Evolutionary conservation across 2,329 filamentous ascomycete species (phyloP), one percentile per base, ranked within the genome.

Genomic region (Seiridium unicorne): DNA sequence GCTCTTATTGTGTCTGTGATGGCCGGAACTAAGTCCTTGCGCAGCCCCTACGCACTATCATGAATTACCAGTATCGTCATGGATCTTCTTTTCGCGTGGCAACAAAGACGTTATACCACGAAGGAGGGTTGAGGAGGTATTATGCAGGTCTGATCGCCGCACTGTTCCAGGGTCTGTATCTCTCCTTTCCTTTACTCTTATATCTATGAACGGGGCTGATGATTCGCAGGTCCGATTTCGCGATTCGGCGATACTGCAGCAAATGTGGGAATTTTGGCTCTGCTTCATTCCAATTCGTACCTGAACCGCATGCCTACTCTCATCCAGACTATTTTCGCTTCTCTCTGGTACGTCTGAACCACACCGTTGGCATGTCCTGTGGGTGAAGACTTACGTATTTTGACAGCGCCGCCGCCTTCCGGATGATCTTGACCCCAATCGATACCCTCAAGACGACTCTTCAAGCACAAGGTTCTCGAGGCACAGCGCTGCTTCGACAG

Each of bases 61-160:
- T 81, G 79, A 81, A 81, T 66, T 81, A 81, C 49, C 79, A 81
- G 61, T 81, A 81, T 57, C 79, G 79, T 2, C 78, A 76, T 44
- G 79, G 79, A 1, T 74, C 72, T 0, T 71, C 75, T 0, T 81
- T 81, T 58, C 73, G 71, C 3, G 55, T 64, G 1, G 77, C 79
- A 0, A 75, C 73, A 1, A 64, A 68, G 13, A 79, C 75, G 0
- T 71, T 81, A 2, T 79, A 79, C 57, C 63, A 69, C 0, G 74
- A 79, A 5, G 77, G 79, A 3, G 78, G 78, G 0, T 57, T 78
- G 42, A 62, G 75, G 0, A 71, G 79, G 7, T 81, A 81, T 54
- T 81, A 81, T 61, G 73, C 80, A 59, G 79, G 79, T 35, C 71
- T 81, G 4, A 73, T 72, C 0, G 72, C 79, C 42, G 79, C 79